phyloP scores from a whole-genome alignment of 495 filamentous ascomycete species.

The Hyaloscypha finlandica region DNA sequence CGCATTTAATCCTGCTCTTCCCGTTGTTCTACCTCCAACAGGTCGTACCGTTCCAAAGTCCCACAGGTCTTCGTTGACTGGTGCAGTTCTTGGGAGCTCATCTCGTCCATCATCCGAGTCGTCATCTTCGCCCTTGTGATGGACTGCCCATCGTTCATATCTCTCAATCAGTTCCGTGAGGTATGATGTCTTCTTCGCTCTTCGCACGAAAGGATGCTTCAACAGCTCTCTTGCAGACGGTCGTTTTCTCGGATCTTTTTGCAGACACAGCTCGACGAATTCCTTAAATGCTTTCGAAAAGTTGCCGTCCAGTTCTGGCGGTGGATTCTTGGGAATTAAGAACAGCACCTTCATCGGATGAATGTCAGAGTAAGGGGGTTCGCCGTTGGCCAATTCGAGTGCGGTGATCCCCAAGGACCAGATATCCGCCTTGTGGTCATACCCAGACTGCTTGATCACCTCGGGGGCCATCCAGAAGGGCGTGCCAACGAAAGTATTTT shows the following conservation, averaged over 20 bases:
- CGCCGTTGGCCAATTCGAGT: conserved; percentile 87
- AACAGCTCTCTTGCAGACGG: conserved; percentile 87
- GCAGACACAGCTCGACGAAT: conserved; percentile 85
- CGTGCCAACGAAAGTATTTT: conserved; percentile 98
- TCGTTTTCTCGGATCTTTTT: conserved; percentile 83
- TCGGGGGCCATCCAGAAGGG: conserved; percentile 99
- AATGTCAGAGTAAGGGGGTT: conserved; percentile 94
- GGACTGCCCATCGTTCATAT: conserved; percentile 79
- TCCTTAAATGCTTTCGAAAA: conserved; percentile 93
- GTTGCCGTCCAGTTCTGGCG: conserved; percentile 79
- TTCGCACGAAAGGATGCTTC: conserved; percentile 84
- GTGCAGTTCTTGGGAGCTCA: conserved; percentile 33
- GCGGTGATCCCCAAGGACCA: conserved; percentile 99
- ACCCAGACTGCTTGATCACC: conserved; percentile 97
- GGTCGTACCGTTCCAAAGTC: conserved; percentile 92
- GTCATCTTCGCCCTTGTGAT: conserved; percentile 66
- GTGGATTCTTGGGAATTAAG: conserved; percentile 91
- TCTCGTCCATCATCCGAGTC: conserved; percentile 52
- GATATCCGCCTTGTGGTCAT: conserved; percentile 98
- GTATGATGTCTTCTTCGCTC: conserved; percentile 86
- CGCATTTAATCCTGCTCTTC: conserved; percentile 54
- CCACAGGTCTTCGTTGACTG: conserved; percentile 83
- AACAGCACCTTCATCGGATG: conserved; percentile 99
- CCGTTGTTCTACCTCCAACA: conserved; percentile 54
- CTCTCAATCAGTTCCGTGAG: conserved; percentile 93